Conservation (phyloP, 257 asterid species). For the Petrea volubilis region DNA sequence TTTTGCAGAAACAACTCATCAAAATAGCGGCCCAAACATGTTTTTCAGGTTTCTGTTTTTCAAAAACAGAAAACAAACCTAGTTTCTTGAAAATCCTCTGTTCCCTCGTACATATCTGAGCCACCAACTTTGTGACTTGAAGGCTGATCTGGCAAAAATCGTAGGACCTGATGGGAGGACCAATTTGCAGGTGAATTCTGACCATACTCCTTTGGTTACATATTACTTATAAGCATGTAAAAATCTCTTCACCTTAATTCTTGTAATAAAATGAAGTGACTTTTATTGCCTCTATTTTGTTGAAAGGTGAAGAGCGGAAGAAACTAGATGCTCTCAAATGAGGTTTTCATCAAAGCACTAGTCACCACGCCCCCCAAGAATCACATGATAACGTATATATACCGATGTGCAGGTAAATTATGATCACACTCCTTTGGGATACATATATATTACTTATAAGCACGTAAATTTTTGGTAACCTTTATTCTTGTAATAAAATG, state of each 20-base stretch:
- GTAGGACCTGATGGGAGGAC: conserved; percentile 97
- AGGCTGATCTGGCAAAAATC: conserved; percentile 93
- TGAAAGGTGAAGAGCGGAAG: conserved; percentile 97
- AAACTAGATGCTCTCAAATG: conserved; percentile 91
- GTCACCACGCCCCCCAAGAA: too few species aligned
- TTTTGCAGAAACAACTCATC: too few species aligned
- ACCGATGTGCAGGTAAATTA: conserved; percentile 94
- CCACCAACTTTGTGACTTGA: too few species aligned
- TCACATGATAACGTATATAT: too few species aligned
- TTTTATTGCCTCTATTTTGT: conserved; percentile 10
- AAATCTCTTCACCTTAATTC: neutral
- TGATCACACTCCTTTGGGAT: neutral
- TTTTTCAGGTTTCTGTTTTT: too few species aligned
- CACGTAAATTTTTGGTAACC: neutral
- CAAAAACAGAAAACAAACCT: too few species aligned
- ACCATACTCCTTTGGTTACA: too few species aligned
- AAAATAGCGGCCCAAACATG: too few species aligned
- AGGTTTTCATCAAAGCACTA: conserved; percentile 88
- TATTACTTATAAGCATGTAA: neutral
- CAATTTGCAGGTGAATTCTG: conserved; percentile 78
- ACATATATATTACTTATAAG: too few species aligned
- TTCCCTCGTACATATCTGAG: too few species aligned
- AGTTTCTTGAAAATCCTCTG: too few species aligned
- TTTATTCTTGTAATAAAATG: neutral
- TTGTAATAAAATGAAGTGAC: neutral